Base-by-base conservation (phyloP, 148 eudicot species). In the Fagopyrum tataricum region DNA sequence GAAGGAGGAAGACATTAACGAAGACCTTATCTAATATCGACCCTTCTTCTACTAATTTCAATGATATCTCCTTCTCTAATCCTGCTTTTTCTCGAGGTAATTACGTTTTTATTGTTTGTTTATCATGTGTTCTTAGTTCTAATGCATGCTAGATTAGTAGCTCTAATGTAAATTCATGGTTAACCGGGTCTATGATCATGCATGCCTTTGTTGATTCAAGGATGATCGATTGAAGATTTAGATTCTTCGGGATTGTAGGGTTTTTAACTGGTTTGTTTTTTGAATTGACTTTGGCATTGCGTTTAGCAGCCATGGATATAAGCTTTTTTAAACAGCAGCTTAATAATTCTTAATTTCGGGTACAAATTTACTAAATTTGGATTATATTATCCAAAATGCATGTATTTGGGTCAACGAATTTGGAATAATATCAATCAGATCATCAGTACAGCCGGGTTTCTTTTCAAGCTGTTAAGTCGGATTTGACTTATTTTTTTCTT, bases 11-110 rank as follows among this genome's bases (percentile, higher is more conserved):
- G 67, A 70, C 66, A 71, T 7, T 71, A 9, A 53, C 40, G 0
- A 82, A 41, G 56, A 88, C 74, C 56, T 79, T 80, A 39, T 79
- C 87, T 68, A 71, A 70, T 0, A 69, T 71, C 73, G 83, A 88
- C 72, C 85, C 77, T 67, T 83, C 86, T 49, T 44, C 69, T 41
- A 51, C 53, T 18, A 68, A 72, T 17, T 51, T 71, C 75, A 77
- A 82, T 47, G 79, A 72, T 61, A 72, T 78, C 43, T 71, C 85
- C 53, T 84, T 73, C 71, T 44, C 46, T 47, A 93, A 90, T 71
- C 89, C 96, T 12, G 73, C 91, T n/a, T 86, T 84, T 14, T 64
- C 69, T 52, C 83, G 86, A 86, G 96, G 98, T 93, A 58, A n/a
- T 9, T 26, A 11, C 1, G 10, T n/a, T 55, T 55, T 55, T 7